A percentile compares a stretch with the other conserved stretches of the same genome.
Evolutionary conservation across 2,329 filamentous ascomycete genomes (phyloP).

Genomic region (Microdochium bolleyi): DNA sequence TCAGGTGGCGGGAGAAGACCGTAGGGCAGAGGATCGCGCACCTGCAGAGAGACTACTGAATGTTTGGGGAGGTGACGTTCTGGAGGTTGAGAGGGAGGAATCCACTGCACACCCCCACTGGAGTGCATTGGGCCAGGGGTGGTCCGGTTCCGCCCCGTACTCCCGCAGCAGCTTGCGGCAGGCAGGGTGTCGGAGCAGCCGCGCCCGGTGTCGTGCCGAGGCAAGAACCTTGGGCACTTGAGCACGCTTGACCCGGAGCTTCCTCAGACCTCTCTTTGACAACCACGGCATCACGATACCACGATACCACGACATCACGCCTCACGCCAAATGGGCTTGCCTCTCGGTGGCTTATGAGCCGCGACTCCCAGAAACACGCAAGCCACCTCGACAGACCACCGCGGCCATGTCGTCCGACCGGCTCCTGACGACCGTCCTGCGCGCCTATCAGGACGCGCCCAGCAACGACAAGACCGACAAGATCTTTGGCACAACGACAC

Average conservation of each 20-base stretch:
- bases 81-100: no score
- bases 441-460: slow-evolving; percentile 47
- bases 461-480: slow-evolving; percentile 42
- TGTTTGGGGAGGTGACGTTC: not conserved
- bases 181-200: not conserved
- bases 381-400: not conserved
- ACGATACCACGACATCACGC: no score
- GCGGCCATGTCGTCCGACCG: slow-evolving; percentile 56
- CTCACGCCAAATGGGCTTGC: no score
- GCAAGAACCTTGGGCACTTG: not conserved
- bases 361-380: not conserved
- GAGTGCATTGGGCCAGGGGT: no score
- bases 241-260: not conserved
- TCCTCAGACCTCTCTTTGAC: not conserved
- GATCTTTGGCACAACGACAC: slow-evolving; percentile 57
- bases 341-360: not conserved
- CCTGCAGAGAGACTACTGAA: not conserved
- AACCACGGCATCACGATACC: not conserved
- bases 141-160: no score
- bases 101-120: no score
- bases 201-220: not conserved
- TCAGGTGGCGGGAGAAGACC: not conserved
- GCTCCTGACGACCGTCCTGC: slow-evolving; percentile 58
- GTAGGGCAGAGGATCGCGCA: not conserved
- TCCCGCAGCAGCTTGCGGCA: no score